phyloP scores from a whole-genome alignment of 208 protist species.

The Naegleria gruberi region DNA sequence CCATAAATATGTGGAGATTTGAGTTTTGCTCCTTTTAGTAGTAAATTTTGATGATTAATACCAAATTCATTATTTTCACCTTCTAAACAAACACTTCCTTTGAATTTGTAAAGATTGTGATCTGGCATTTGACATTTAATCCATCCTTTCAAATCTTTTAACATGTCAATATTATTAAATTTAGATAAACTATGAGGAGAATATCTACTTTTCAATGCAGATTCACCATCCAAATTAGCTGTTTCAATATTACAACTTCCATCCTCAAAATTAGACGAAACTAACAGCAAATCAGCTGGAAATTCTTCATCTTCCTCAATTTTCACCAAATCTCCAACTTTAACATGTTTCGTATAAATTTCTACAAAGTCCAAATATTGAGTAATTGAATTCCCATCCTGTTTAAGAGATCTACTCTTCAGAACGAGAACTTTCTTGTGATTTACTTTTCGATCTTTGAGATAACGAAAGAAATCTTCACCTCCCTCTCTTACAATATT shows the following conservation, averaged over 20 bases:
- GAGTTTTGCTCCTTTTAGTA: neutral
- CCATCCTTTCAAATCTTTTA: neutral
- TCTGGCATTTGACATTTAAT: neutral
- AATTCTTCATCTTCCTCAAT: slow-evolving; percentile 63
- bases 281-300: slow-evolving; percentile 74
- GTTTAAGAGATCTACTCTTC: neutral
- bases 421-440: neutral
- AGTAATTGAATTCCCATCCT: no score
- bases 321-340: slow-evolving; percentile 69
- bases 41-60: neutral
- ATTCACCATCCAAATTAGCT: slow-evolving; percentile 20
- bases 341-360: slow-evolving; percentile 37
- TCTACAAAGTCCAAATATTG: neutral
- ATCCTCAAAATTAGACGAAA: slow-evolving; percentile 34
- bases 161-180: neutral
- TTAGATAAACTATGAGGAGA: neutral
- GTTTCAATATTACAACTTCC: slow-evolving; percentile 25
- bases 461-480: slow-evolving; percentile 49
- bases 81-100: neutral
- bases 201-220: slow-evolving; percentile 4
- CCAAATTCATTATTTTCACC: neutral
- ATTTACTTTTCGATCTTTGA: slow-evolving; percentile 40
- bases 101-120: neutral
- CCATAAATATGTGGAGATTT: neutral
- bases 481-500: slow-evolving; percentile 36